Evolutionary conservation across 495 filamentous ascomycete genomes (phyloP).

Genomic region (Endocarpon pusillum): DNA sequence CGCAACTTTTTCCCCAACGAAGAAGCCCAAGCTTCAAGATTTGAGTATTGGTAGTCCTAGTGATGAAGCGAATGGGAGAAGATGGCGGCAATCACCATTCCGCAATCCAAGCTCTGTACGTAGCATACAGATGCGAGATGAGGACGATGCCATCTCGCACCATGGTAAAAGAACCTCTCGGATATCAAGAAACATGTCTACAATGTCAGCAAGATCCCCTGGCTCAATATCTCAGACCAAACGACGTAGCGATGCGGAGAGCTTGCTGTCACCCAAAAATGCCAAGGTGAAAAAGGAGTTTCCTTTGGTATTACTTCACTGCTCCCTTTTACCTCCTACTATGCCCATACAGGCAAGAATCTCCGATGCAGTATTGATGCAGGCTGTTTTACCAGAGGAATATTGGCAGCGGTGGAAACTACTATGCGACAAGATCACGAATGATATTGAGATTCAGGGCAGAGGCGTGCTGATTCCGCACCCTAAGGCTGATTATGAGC

Average conservation of each 20-base stretch:
- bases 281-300: conserved; percentile 43
- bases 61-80: conserved; percentile 10
- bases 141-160: conserved; percentile 25
- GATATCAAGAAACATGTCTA: conserved; percentile 12
- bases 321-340: conserved; percentile 61
- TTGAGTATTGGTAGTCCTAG: conserved; percentile 12
- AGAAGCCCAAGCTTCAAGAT: conserved; percentile 10
- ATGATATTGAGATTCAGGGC: conserved; percentile 52
- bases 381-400: conserved; percentile 35
- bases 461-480: conserved; percentile 78
- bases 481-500: conserved; percentile 75
- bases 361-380: conserved; percentile 30
- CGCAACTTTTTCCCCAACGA: conserved; percentile 8
- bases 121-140: conserved; percentile 59
- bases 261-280: conserved; percentile 25
- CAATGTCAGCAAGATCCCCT: conserved; percentile 19
- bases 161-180: conserved; percentile 15
- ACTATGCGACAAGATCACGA: conserved; percentile 55
- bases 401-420: conserved; percentile 58
- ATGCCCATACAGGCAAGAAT: conserved; percentile 31
- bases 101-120: conserved; percentile 59
- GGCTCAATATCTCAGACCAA: conserved; percentile 19
- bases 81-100: conserved; percentile 31
- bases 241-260: conserved; percentile 27
- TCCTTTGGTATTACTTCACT: conserved; percentile 76